Percentiles rank a stretch among this genome's conserved stretches.
Conservation (phyloP, 306 rosid genomes). For the Quercus mongolica region DNA sequence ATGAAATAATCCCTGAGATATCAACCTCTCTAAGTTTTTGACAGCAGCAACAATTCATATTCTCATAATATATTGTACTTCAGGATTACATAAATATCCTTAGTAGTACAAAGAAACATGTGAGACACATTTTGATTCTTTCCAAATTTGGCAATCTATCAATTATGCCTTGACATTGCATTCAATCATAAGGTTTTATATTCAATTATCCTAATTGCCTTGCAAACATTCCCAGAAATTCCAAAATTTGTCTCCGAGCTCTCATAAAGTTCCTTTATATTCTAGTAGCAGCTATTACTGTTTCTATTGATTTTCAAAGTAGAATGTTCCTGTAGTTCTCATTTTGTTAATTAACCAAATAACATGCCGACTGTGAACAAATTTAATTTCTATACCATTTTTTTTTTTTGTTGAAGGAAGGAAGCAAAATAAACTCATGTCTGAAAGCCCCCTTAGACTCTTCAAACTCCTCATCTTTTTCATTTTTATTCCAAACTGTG, state of each 20-base stretch:
- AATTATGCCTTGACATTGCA: background rate
- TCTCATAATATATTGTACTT: too few species aligned
- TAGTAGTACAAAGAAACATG: too few species aligned
- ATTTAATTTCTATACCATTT: background rate
- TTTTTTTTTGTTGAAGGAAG: background rate
- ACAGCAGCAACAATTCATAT: too few species aligned
- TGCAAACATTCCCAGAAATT: background rate
- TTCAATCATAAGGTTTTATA: background rate
- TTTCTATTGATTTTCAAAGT: background rate
- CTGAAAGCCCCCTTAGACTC: background rate
- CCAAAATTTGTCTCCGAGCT: background rate
- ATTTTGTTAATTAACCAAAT: background rate
- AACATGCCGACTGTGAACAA: background rate
- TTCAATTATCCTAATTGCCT: background rate
- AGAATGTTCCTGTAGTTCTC: background rate
- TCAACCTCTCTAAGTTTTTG: too few species aligned
- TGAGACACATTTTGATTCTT: background rate
- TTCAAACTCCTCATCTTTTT: background rate
- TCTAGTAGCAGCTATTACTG: background rate
- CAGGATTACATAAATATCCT: too few species aligned
- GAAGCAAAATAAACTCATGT: background rate
- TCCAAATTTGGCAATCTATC: background rate
- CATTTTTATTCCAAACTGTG: background rate
- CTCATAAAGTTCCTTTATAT: background rate
- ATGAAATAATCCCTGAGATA: too few species aligned